A percentile compares a stretch with the other conserved stretches of the same genome.
These are phyloP conservation scores for Saccharomycopsis guyanensis DNA, from an alignment of 805 yeast genomes.

Conservation along the genomic window DNA sequence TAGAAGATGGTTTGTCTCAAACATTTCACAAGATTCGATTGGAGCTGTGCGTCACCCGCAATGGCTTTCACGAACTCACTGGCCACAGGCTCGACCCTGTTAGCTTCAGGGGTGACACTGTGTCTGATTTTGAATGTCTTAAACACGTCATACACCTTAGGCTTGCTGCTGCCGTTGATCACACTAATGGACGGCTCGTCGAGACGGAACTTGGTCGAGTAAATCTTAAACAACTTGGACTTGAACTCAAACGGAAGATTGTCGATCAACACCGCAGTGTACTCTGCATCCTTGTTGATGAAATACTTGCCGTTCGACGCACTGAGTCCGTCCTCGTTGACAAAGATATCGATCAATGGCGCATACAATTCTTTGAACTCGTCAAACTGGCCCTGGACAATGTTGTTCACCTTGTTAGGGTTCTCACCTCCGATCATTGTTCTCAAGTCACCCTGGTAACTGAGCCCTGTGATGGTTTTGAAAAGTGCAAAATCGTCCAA, in stretches of 20 bases:
- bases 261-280: constrained; percentile 36
- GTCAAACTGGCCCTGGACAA: constrained; percentile 67
- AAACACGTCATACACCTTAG: constrained; percentile 20
- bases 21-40: constrained; percentile 30
- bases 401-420: constrained; percentile 80
- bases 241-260: constrained; percentile 46
- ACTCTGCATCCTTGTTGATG: constrained; percentile 18
- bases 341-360: constrained; percentile 47
- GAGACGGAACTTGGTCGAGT: background rate
- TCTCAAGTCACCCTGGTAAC: constrained; percentile 88
- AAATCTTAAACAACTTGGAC: constrained; percentile 29
- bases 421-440: constrained; percentile 84
- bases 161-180: constrained; percentile 2
- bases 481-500: constrained; percentile 63
- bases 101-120: background rate
- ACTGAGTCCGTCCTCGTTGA: constrained; percentile 27
- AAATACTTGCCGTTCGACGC: constrained; percentile 20
- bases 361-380: constrained; percentile 65
- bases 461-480: constrained; percentile 67
- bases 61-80: constrained; percentile 33
- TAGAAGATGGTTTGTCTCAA: constrained; percentile 50
- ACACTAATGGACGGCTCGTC: background rate
- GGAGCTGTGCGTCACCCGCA: constrained; percentile 36
- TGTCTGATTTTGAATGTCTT: background rate
- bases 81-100: constrained; percentile 14